Conservation (phyloP, 2,329 filamentous ascomycete genomes). For the Colletotrichum sp. region DNA sequence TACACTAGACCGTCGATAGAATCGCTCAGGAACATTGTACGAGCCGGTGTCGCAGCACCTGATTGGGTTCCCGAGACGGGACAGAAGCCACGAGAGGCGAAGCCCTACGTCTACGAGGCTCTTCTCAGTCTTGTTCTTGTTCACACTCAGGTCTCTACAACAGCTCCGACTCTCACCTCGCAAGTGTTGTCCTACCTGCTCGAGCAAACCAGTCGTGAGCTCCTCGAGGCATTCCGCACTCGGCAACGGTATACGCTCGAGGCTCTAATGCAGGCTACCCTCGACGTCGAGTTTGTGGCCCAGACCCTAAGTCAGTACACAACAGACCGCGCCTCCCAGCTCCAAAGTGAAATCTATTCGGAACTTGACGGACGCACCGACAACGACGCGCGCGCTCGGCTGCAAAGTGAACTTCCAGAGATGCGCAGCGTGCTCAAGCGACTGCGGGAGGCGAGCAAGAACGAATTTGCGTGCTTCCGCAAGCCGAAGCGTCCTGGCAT, state of each 20-base stretch:
- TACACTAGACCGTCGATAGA: constrained; percentile 83
- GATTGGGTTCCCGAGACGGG: constrained; percentile 70
- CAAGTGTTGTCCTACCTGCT: constrained; percentile 88
- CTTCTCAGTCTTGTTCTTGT: constrained; percentile 87
- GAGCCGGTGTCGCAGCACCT: constrained; percentile 71
- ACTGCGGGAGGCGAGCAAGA: constrained; percentile 79
- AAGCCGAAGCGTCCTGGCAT: constrained; percentile 58
- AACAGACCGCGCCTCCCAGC: constrained; percentile 78
- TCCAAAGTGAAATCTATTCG: constrained; percentile 90
- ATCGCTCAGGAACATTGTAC: constrained; percentile 72
- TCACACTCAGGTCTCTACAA: constrained; percentile 87
- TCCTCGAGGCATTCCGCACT: constrained; percentile 80
- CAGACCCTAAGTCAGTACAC: constrained; percentile 90
- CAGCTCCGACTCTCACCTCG: constrained; percentile 74
- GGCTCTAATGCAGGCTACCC: constrained; percentile 92
- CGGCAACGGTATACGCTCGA: constrained; percentile 75
- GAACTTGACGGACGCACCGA: constrained; percentile 90
- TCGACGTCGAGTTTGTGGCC: constrained; percentile 96
- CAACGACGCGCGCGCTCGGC: constrained; percentile 77
- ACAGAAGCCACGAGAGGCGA: constrained; percentile 73
- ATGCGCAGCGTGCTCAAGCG: constrained; percentile 89
- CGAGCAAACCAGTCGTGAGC: constrained; percentile 77
- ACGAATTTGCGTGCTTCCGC: constrained; percentile 87
- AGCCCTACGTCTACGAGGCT: constrained; percentile 87
- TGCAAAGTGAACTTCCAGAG: constrained; percentile 88